Conservation (phyloP, 2,329 filamentous ascomycete species). For the Fusarium pseudonygamai region DNA sequence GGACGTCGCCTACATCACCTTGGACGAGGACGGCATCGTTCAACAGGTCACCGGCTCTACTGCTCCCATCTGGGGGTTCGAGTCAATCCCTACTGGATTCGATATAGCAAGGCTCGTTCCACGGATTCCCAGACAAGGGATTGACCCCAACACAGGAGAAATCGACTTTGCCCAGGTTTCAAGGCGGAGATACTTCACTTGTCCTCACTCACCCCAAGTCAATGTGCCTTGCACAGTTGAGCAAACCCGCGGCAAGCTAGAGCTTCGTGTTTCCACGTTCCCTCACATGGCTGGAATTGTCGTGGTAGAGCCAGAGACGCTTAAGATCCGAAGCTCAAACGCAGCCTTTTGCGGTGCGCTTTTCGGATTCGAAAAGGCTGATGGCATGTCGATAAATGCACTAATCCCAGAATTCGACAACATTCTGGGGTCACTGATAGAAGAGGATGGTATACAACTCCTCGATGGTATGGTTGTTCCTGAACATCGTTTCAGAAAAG, state of each 20-base stretch:
- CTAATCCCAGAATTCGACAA: slow-evolving; percentile 89
- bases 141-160: slow-evolving; percentile 73
- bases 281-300: slow-evolving; percentile 98
- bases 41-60: slow-evolving; percentile 77
- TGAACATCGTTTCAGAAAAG: slow-evolving; percentile 93
- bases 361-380: slow-evolving; percentile 87
- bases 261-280: slow-evolving; percentile 89
- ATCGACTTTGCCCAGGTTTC: slow-evolving; percentile 81
- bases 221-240: slow-evolving; percentile 88
- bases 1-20: slow-evolving; percentile 80
- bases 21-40: slow-evolving; percentile 82
- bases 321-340: slow-evolving; percentile 91
- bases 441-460: slow-evolving; percentile 85
- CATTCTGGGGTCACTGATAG: slow-evolving; percentile 80
- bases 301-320: slow-evolving; percentile 80
- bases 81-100: slow-evolving; percentile 71
- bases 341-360: slow-evolving; percentile 92
- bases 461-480: slow-evolving; percentile 96
- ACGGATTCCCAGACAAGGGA: slow-evolving; percentile 79
- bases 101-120: slow-evolving; percentile 84
- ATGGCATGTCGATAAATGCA: slow-evolving; percentile 80
- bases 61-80: slow-evolving; percentile 86
- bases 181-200: slow-evolving; percentile 83
- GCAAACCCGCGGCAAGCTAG: slow-evolving; percentile 72
- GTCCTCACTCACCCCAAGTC: slow-evolving; percentile 77